These are phyloP conservation scores for Fusarium mundagurra DNA, from an alignment of 2,329 filamentous ascomycete species.

Conservation along the genomic window DNA sequence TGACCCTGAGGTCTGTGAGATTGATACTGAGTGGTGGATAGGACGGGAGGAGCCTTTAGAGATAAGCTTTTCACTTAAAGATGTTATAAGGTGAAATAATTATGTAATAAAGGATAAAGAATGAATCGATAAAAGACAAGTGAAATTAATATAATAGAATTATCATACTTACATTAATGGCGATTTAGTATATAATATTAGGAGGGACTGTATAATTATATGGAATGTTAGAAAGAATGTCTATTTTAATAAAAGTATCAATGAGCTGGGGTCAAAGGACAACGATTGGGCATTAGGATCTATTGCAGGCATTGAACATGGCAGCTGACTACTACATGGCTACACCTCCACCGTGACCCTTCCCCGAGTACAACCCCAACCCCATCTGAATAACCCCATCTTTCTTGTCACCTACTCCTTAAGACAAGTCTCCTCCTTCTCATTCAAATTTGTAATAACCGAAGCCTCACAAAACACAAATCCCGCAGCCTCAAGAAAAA, in stretches of 20 bases:
- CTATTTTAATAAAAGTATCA: too few relatives aligned
- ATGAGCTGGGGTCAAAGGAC: accelerated
- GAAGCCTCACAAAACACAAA: background rate
- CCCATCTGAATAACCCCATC: accelerated
- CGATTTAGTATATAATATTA: too few relatives aligned
- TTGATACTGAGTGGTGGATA: background rate
- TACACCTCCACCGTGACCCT: accelerated
- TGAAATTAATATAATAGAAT: too few relatives aligned
- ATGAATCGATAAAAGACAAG: too few relatives aligned
- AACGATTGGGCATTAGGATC: accelerated
- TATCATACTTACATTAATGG: too few relatives aligned
- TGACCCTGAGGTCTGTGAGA: background rate
- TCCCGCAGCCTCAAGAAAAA: background rate
- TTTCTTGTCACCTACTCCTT: accelerated
- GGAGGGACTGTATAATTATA: too few relatives aligned
- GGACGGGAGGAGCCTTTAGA: background rate
- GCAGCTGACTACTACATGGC: too few relatives aligned
- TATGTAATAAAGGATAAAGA: too few relatives aligned
- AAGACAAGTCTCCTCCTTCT: background rate
- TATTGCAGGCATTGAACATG: background rate
- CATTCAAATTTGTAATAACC: background rate
- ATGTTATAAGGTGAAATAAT: too few relatives aligned
- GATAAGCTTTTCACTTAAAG: background rate
- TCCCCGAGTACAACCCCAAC: accelerated
- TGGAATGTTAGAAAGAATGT: too few relatives aligned